Base-by-base conservation (phyloP, 805 yeast genomes). In the Kazachstania bromeliacearum region DNA sequence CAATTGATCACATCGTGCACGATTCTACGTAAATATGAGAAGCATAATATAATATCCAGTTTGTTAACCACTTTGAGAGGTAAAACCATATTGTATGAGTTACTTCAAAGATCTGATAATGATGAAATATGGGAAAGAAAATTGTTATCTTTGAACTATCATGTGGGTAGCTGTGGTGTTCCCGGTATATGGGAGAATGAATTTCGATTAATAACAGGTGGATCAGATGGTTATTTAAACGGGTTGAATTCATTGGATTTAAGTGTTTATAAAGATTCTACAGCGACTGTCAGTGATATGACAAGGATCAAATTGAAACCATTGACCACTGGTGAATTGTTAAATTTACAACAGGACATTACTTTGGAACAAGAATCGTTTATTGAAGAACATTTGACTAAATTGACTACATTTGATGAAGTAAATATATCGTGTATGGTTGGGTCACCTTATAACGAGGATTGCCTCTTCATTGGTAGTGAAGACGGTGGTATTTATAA, bases 401-500 rank as follows among this genome's bases (percentile, higher is more conserved):
- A 25, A 16, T 23, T 35, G 21, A 4, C 16, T 13, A 17, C 19
- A 4, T 23, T 22, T 19, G 19, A 35, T 23, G 37, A 36, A 24
- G 21, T 39, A 10, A 28, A 33, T 23, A 34, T 40, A 3, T 22
- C 33, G 6, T 7, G 24, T 8, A 10, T 40, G 5, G 30, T 22
- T 12, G 37, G 42, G 3, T 41, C 53, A n/a, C 45, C 50, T 4
- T 38, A 39, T 16, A 45, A 53, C 36, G 42, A 44, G 3, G 42
- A 47, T n/a, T 33, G 42, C 32, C 13, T 52, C 3, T 52, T 46
- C 27, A 23, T 50, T 13, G 56, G 57, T 10, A 38, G 47, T 12
- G 55, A 48, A 29, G 54, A 51, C 25, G 59, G 59, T 14, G 55
- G 52, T 4, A 51, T 54, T 13, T 54, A 51, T 39, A 51, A 45